A percentile compares a stretch with the other conserved stretches of the same genome.
Conservation (phyloP, 192 early-diverging fungal genomes). For the Entomortierella chlamydospora region DNA sequence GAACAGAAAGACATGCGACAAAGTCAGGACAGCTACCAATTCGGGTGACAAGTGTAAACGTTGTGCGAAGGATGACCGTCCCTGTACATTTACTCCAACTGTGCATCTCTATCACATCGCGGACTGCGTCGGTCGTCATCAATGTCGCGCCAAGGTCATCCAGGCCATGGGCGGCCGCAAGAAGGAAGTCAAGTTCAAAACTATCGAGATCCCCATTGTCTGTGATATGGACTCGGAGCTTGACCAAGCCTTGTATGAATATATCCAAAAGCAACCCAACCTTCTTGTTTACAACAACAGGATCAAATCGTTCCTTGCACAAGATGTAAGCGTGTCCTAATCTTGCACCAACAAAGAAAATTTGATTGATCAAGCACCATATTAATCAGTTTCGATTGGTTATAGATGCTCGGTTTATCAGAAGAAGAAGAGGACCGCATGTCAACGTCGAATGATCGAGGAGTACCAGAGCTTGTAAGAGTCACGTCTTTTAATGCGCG, state of each 20-base stretch:
- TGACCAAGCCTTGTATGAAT: slow-evolving; percentile 39
- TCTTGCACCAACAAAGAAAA: too few species aligned
- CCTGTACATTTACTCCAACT: slow-evolving; percentile 49
- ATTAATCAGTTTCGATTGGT: not conserved
- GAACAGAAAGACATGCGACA: slow-evolving; percentile 53
- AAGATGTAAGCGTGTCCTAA: slow-evolving; percentile 39
- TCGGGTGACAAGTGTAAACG: slow-evolving; percentile 49
- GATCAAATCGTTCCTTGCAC: slow-evolving; percentile 52
- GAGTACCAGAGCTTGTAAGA: slow-evolving; percentile 35
- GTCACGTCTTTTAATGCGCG: not conserved
- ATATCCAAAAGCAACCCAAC: slow-evolving; percentile 50
- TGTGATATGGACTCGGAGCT: slow-evolving; percentile 50
- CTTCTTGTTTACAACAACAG: slow-evolving; percentile 48
- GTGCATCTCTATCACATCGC: slow-evolving; percentile 54
- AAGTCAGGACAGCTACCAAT: slow-evolving; percentile 33
- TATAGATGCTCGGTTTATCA: slow-evolving; percentile 44
- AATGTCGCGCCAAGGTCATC: slow-evolving; percentile 53
- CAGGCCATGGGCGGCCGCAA: slow-evolving; percentile 54
- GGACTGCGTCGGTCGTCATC: slow-evolving; percentile 51
- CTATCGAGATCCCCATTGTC: slow-evolving; percentile 52
- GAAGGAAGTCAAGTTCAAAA: slow-evolving; percentile 52
- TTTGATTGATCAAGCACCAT: too few species aligned
- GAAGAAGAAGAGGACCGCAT: slow-evolving; percentile 36
- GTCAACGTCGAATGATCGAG: slow-evolving; percentile 28
- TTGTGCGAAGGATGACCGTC: slow-evolving; percentile 45